Base-by-base conservation (phyloP, 2,329 filamentous ascomycete genomes). In the Lachnellula cervina region DNA sequence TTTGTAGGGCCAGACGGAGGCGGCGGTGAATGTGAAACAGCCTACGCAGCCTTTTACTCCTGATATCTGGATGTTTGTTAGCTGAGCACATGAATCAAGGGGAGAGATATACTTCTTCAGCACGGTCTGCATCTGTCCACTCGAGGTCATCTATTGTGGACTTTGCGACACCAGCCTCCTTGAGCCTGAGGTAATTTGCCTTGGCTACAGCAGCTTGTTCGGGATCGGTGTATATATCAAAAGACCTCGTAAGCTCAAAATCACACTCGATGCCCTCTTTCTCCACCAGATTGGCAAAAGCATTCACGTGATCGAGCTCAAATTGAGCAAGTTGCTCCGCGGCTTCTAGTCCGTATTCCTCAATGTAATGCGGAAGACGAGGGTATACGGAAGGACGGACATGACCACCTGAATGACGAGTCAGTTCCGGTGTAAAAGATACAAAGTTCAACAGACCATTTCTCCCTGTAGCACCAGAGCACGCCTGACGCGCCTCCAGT, bases 401-500 rank as follows among this genome's bases (percentile, higher is more conserved):
- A 68, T 76, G 74, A 1, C 74, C 74, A 14, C 74, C 74, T 2
- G 9, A 13, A 23, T 4, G 16, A 44, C 13, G 8, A 4, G 11
- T 44, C 9, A 44, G 42, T 44, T 19, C n/a, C 11, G 19, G 8
- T 4, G 7, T 21, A 19, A 4, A 17, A 8, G n/a, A 11, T 44
- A 19, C 11, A 44, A 11, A 11, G n/a, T 44, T 44, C 19, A 38
- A 38, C 37, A 14, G 47, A 53, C 51, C 54, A 46, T 76, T 59
- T 66, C 87, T 73, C n/a, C 88, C 88, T 1, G 88, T 91, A 23
- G 88, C 88, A 13, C 88, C 88, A 80, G 81, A 90, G 66, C 87
- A 90, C 2, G 84, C 86, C 73, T 90, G 87, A 62, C 88, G 77
- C 16, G 88, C 88, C 72, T 92, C 88, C 4, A 91, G 76, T 73